Evolutionary conservation across 345 rosid species (phyloP), one percentile per base, ranked within the genome.

Genomic region (Punica granatum): DNA sequence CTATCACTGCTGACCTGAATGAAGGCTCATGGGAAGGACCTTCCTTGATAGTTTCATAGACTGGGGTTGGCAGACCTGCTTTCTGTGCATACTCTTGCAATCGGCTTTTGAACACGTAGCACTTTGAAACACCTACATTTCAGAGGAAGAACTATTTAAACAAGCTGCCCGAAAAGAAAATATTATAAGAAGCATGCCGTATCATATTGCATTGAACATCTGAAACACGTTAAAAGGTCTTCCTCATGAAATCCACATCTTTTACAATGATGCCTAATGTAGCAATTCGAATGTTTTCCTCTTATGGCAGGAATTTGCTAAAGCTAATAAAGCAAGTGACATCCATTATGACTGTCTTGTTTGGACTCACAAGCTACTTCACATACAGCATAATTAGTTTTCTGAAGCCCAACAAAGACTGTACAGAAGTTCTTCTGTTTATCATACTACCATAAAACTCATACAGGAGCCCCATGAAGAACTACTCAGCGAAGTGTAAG

Each of bases 61-160:
- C 79, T 48, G 97, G 99, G 13, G 97, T 85, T 11, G 92, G 73
- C 26, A 88, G 70, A 66, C 88, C 85, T 32, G 70, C 74, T 60
- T 91, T 94, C 61, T 91, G 98, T 5, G 96, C 86, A 76, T 86
- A 91, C 71, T 89, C 99, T 70, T 86, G 97, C 65, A 91, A 78
- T 67, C 83, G 80, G 67, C 98, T 89, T 80, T 94, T 89, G 75
- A 94, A 94, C 19, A 89, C 84, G 35, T 83, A 91, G 78, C 99
- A 89, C 69, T 67, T 88, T 6, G 95, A 91, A 60, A 94, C 88
- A 80, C 96, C 98, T 86, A 65, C 1, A 39, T 39, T 15, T 61
- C 10, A 62, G 8, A 33, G 53, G 30, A 67, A 13, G 23, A 65
- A 9, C 39, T 66, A 39, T 60, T 56, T 30, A 14, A 56, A 14